Evolutionary conservation across 495 filamentous ascomycete genomes (phyloP).

Genomic region (Trypethelium eluteriae): DNA sequence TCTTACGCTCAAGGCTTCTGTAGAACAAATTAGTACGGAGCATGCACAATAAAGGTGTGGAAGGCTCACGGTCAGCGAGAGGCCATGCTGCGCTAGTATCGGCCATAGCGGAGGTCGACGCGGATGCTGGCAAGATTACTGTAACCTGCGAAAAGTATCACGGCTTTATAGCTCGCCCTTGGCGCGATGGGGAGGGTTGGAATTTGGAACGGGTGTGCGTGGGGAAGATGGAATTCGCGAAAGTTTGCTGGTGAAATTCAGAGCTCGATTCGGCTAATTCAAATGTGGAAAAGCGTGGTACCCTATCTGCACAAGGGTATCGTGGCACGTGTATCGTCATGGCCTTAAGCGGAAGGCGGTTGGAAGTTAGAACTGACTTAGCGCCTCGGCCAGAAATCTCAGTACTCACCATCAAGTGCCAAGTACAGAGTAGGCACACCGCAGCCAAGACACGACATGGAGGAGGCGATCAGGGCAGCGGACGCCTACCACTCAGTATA

Average conservation of each 20-base stretch:
- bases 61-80: constrained; percentile 60
- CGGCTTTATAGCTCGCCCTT: constrained; percentile 41
- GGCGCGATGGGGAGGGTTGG: background rate
- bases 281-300: background rate
- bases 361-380: too few relatives aligned
- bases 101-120: constrained; percentile 18
- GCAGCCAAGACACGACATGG: too few relatives aligned
- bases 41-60: background rate
- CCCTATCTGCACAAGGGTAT: background rate
- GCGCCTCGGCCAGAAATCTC: too few relatives aligned
- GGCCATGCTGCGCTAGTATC: constrained; percentile 63
- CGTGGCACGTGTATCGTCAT: too few relatives aligned
- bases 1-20: constrained; percentile 4
- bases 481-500: too few relatives aligned
- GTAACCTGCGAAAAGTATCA: constrained; percentile 45
- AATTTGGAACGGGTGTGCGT: background rate
- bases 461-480: too few relatives aligned
- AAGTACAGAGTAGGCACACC: too few relatives aligned
- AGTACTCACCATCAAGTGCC: too few relatives aligned
- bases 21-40: background rate
- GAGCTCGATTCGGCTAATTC: background rate
- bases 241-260: background rate
- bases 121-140: constrained; percentile 18
- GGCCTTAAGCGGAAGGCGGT: too few relatives aligned
- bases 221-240: background rate